Evolutionary conservation across 176 grass and related monocot species (phyloP), one percentile per base, ranked within the genome.

Genomic region (Oryza brachyantha): DNA sequence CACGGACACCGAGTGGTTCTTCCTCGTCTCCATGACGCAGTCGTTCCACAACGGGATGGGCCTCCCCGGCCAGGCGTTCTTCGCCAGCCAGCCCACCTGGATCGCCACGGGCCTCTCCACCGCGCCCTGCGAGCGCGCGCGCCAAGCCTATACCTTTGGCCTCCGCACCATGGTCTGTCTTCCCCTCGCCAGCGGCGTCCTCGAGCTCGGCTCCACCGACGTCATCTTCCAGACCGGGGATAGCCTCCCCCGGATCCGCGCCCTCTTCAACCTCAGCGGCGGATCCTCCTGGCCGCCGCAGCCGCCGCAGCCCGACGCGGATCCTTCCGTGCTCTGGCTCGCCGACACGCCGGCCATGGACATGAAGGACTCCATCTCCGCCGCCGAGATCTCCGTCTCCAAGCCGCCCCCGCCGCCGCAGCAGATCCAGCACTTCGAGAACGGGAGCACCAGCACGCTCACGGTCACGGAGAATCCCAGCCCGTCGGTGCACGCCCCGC

Each of bases 11-110:
- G 95, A 94, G 88, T 97, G 95, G 95, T 94, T 94, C 73, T 97
- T 97, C 79, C 95, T 97, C 75, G 95, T 97, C 29, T 97, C 95
- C 76, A 97, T 97, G 95, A 97, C 92, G 27, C 95, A 94, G 69
- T 92, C 79, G 21, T 97, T 97, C 70, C 21, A 76, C 84, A 88
- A 87, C 63, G 87, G 87, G 19, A 26, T 70, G 0, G 89, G 89
- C 0, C 64, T 97, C 8, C 95, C 95, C 0, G 85, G 95, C 0
- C 92, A 97, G 87, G 87, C 81, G 35, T 66, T 90, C 42, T 84
- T 90, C 72, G 9, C 82, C 0, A 83, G 70, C 0, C 72, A 81
- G 13, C 77, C 89, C 40, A 90, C 11, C 13, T 97, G 95, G 92
- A 78, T 97, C 50, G 39, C 89, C 14, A 78, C 90, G 0, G 88